Evolutionary conservation across 306 rosid species (phyloP).

Genomic region (Cicer chorassanicum): DNA sequence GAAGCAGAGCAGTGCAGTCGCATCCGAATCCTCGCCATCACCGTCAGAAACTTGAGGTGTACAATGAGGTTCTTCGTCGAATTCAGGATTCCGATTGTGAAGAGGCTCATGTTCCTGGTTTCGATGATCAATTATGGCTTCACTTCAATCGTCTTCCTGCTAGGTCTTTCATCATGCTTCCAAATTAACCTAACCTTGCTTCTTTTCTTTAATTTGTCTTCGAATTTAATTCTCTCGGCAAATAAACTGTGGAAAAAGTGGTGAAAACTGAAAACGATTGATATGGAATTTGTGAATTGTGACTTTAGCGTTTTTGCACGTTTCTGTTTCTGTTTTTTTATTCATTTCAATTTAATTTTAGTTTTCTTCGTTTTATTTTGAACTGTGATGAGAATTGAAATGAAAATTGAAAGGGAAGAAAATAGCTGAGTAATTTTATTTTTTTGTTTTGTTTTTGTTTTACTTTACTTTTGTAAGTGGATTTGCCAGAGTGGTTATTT

Average conservation of each 20-base stretch:
- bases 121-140: slow-evolving; percentile 91
- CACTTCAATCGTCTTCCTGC: slow-evolving; percentile 97
- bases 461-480: slow-evolving; percentile 49
- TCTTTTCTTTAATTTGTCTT: background rate
- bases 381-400: slow-evolving; percentile 16
- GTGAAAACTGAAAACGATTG: slow-evolving; percentile 28
- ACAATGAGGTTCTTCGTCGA: slow-evolving; percentile 87
- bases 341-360: background rate
- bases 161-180: slow-evolving; percentile 54
- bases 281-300: slow-evolving; percentile 14
- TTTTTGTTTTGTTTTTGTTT: slow-evolving; percentile 33
- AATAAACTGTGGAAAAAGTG: background rate
- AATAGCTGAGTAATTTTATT: slow-evolving; percentile 28
- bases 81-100: slow-evolving; percentile 70
- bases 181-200: slow-evolving; percentile 36
- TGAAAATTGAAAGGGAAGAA: slow-evolving; percentile 5
- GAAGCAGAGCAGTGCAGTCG: slow-evolving; percentile 68
- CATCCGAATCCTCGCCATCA: slow-evolving; percentile 66
- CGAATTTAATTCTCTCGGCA: no score
- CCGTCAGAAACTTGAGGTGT: slow-evolving; percentile 81
- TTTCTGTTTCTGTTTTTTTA: background rate
- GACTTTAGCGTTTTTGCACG: background rate
- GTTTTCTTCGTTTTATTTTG: slow-evolving; percentile 26
- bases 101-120: slow-evolving; percentile 80
- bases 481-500: slow-evolving; percentile 52